Evolutionary conservation across 306 rosid species (phyloP).

Genomic region (Vigna mungo): DNA sequence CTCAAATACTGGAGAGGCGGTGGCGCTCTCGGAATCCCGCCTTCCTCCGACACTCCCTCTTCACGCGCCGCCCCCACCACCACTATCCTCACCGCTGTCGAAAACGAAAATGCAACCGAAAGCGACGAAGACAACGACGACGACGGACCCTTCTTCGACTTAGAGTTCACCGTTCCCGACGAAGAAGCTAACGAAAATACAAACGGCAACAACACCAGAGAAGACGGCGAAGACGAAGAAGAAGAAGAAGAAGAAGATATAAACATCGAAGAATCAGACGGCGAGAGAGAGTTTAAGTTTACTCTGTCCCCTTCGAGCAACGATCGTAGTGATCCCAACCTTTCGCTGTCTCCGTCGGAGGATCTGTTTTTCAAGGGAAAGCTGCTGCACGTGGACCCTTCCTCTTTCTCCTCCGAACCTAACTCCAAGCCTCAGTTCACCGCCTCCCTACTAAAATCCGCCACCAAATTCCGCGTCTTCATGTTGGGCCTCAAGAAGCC

Average conservation of each 20-base stretch:
- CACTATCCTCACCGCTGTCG: conserved; percentile 49
- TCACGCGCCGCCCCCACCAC: conserved; percentile 41
- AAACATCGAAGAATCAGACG: conserved; percentile 38
- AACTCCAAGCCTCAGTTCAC: conserved; percentile 70
- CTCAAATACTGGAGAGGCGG: conserved; percentile 92
- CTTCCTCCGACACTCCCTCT: conserved; percentile 17
- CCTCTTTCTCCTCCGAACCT: conserved; percentile 47
- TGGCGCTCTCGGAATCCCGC: conserved; percentile 28
- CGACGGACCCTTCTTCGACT: conserved; percentile 92
- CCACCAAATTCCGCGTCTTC: conserved; percentile 84
- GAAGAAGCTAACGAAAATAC: conserved; percentile 43
- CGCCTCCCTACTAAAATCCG: conserved; percentile 77
- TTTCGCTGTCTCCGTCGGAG: conserved; percentile 77
- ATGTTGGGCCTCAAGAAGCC: conserved; percentile 78
- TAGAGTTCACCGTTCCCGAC: conserved; percentile 79
- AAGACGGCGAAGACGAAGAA: conserved; percentile 7
- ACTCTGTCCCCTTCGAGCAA: conserved; percentile 75
- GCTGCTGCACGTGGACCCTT: conserved; percentile 69
- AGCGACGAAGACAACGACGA: conserved; percentile 35
- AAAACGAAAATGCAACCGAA: conserved; percentile 37
- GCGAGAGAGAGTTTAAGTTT: conserved; percentile 74
- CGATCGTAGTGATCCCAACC: conserved; percentile 68
- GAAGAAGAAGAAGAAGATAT: conserved; percentile 38
- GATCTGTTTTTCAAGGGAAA: conserved; percentile 81
- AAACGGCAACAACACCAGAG: background rate